Base-by-base conservation (phyloP, 208 protist species). In the Porcisia deanei region DNA sequence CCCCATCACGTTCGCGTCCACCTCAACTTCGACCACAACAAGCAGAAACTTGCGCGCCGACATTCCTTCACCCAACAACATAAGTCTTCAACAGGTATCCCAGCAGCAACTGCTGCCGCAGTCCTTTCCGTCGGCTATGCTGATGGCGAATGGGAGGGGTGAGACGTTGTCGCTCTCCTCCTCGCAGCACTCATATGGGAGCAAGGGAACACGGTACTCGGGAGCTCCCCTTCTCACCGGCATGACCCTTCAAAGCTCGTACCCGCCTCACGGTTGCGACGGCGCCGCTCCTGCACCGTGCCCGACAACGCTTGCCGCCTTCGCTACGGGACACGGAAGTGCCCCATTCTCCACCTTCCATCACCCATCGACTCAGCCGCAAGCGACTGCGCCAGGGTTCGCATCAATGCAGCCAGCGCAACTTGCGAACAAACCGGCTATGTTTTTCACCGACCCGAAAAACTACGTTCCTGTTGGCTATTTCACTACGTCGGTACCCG, bases 111-210 rank as follows among this genome's bases (percentile, higher is more conserved):
- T 41, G 6, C 37, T 47, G 16, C 5, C 39, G 22, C 55, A 22
- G 47, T 55, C 41, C 34, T 54, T 52, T 70, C 30, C 55, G n/a
- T 22, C 43, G 53, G 1, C 67, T 10, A 59, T 14, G 34, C 18
- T 69, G 41, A 41, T 25, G 34, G 20, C 74, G 1, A 79, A n/a
- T 20, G 43, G 18, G 41, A 49, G 49, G 75, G 30, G 63, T 63
- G 69, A 60, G 59, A 18, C 68, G 41, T 52, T 52, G 70, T 76
- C 75, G 61, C 60, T 30, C 25, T 63, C 69, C 22, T 53, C 49
- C 66, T 64, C 63, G 37, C 64, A 74, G 25, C 68, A 74, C 10
- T 73, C 52, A 12, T 53, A 6, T 39, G 30, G 45, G 18, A 58
- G 47, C 43, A 76, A 61, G 20, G 9, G 76, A 14, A 43, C 43